Percentiles rank a stretch among this genome's conserved stretches.
Conservation (phyloP, 1,284 basidiomycete species). For the Phellopilus nigrolimitatus region DNA sequence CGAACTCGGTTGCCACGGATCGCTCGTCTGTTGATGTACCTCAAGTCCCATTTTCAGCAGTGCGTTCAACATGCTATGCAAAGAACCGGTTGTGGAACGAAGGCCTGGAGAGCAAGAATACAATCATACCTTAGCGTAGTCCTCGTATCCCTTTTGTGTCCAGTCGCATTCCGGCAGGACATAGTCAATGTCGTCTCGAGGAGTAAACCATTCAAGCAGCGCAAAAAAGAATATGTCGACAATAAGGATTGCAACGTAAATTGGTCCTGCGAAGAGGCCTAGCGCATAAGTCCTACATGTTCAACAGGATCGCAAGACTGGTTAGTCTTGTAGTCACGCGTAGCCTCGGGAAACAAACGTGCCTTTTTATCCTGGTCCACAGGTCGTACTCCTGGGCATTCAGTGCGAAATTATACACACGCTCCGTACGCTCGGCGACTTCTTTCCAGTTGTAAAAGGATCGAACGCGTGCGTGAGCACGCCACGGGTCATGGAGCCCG, state of each 20-base stretch:
- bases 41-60: not conserved
- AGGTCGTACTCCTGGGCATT: slow-evolving; percentile 55
- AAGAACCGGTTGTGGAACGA: not conserved
- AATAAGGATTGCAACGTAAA: slow-evolving; percentile 74
- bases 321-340: not conserved
- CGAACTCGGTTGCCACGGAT: not conserved
- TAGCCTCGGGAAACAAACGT: slow-evolving; percentile 22
- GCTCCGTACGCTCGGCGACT: slow-evolving; percentile 79
- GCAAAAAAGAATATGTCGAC: slow-evolving; percentile 79
- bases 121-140: slow-evolving; percentile 26
- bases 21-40: not conserved
- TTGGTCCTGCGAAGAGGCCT: slow-evolving; percentile 70
- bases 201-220: slow-evolving; percentile 73
- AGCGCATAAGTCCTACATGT: slow-evolving; percentile 57
- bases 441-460: slow-evolving; percentile 86
- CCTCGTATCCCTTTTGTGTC: slow-evolving; percentile 33
- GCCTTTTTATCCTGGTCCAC: slow-evolving; percentile 72
- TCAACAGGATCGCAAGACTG: slow-evolving; percentile 1
- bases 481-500: slow-evolving; percentile 71
- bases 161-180: slow-evolving; percentile 42
- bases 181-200: slow-evolving; percentile 63
- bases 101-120: not conserved
- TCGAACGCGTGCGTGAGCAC: slow-evolving; percentile 75
- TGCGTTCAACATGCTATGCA: not conserved
- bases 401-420: slow-evolving; percentile 74